Conservation (phyloP, 129 eudicot species). For the Centella asiatica region DNA sequence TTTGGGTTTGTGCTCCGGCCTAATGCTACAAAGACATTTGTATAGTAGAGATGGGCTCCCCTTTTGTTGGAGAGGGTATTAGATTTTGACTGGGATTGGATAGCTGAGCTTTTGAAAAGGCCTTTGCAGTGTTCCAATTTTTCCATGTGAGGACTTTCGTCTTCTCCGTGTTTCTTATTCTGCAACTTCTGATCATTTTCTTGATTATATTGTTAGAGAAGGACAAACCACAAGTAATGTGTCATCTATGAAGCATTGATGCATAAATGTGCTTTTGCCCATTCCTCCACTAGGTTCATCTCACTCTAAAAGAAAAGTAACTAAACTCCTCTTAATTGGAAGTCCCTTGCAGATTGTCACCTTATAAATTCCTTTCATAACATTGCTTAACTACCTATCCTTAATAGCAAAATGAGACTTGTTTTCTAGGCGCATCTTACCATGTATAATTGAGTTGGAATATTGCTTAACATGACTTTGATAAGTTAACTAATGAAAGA, state of each 20-base stretch:
- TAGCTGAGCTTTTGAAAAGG: background rate
- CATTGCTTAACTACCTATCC: background rate
- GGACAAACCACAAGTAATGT: background rate
- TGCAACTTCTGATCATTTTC: background rate
- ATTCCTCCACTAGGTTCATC: too few species aligned
- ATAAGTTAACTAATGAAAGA: background rate
- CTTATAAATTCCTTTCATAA: too few species aligned
- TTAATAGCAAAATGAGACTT: background rate
- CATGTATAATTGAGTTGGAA: background rate
- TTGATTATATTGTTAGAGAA: too few species aligned
- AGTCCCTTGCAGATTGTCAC: background rate
- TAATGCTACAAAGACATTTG: background rate
- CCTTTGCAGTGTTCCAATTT: background rate
- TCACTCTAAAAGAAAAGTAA: too few species aligned
- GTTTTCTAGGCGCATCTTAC: background rate
- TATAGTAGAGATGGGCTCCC: background rate
- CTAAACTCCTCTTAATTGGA: background rate
- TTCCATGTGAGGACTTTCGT: background rate
- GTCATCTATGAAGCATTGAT: background rate
- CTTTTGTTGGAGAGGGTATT: background rate
- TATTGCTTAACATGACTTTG: background rate
- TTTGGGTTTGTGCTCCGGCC: too few species aligned
- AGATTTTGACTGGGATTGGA: background rate
- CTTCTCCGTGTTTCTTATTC: background rate
- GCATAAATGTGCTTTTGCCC: background rate